These are phyloP conservation scores for Tetradesmus obliquus DNA, from an alignment of 139 green algal species.

Conservation along the genomic window DNA sequence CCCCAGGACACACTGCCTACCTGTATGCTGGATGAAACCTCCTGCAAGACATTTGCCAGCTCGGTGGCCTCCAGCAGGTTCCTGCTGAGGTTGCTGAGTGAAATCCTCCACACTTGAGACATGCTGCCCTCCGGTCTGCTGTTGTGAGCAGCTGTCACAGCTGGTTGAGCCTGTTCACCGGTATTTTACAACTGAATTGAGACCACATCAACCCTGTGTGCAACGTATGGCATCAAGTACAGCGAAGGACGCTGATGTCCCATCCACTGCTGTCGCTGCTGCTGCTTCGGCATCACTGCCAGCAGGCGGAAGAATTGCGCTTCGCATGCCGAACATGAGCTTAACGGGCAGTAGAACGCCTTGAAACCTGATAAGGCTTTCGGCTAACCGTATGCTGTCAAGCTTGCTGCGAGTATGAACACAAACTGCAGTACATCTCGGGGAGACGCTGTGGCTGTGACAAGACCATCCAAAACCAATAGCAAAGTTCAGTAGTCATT, in stretches of 20 bases:
- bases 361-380: background rate
- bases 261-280: background rate
- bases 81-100: conserved; percentile 47
- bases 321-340: background rate
- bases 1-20: conserved; percentile 5
- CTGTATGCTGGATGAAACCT: conserved; percentile 64
- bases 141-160: background rate
- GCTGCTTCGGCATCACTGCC: background rate
- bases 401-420: background rate
- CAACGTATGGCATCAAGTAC: no score
- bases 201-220: no score
- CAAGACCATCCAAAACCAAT: background rate
- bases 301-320: background rate
- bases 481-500: no score
- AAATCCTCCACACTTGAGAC: conserved; percentile 47
- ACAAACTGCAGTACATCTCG: background rate
- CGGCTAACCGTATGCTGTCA: background rate
- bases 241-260: background rate
- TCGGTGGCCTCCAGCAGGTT: conserved; percentile 70
- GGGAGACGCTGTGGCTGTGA: background rate
- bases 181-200: no score
- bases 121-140: background rate
- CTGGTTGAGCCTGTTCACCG: background rate
- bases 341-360: background rate
- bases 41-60: conserved; percentile 75